These are phyloP conservation scores for Allodekkera sacchari DNA, from an alignment of 805 yeast species.

Conservation along the genomic window DNA sequence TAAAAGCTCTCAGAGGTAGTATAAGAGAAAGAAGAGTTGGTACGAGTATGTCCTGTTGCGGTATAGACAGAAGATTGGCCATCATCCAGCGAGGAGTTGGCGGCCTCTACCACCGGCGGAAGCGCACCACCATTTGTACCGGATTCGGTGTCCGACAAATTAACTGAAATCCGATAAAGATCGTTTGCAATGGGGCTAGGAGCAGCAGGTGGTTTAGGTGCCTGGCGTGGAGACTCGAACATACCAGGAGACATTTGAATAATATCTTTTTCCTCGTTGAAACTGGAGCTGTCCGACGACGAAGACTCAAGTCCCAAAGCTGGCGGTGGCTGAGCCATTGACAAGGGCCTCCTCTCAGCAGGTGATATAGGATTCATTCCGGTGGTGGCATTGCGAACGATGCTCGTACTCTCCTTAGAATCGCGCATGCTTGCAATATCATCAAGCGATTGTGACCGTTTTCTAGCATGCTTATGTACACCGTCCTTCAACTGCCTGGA, in stretches of 20 bases:
- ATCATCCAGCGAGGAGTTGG: too few species aligned
- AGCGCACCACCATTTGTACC: background rate
- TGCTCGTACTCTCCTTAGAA: conserved; percentile 1
- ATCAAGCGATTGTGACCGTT: conserved; percentile 44
- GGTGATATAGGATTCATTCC: too few species aligned
- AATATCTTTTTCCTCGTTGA: too few species aligned
- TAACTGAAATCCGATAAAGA: conserved; percentile 18
- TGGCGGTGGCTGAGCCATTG: too few species aligned
- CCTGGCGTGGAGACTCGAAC: conserved; percentile 62
- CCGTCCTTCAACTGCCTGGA: too few species aligned
- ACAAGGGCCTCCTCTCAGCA: too few species aligned
- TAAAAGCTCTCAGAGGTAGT: conserved; percentile 16
- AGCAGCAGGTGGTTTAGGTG: conserved; percentile 56
- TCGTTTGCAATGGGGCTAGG: conserved; percentile 19
- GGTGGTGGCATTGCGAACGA: too few species aligned
- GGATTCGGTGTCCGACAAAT: conserved; percentile 4
- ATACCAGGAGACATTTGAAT: conserved; percentile 3
- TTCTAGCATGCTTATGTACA: conserved; percentile 34
- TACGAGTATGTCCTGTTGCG: conserved; percentile 26
- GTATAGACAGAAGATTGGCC: conserved; percentile 41
- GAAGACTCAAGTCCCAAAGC: too few species aligned
- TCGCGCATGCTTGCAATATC: conserved; percentile 19
- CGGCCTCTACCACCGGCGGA: conserved; percentile 1
- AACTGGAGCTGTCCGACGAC: too few species aligned
- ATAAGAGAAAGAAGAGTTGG: conserved; percentile 25